Base-by-base conservation (phyloP, 1,139 yeast species). In the Geotrichum bryndzae region DNA sequence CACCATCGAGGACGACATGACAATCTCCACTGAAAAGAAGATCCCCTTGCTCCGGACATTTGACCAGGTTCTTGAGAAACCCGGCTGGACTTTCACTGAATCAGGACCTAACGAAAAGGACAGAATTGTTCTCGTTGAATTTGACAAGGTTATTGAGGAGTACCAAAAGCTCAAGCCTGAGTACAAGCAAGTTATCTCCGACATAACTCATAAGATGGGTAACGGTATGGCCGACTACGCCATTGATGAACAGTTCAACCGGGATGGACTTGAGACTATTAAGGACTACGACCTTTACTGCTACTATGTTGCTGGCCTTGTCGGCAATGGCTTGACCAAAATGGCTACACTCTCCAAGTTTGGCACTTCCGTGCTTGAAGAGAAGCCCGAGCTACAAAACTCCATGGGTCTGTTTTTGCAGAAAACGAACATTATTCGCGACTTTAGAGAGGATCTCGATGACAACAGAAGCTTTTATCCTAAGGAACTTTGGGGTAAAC, bases 401-500 rank as follows among this genome's bases (percentile, higher is more conserved):
- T 86, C 96, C 41, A 94, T 95, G 99, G 99, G 99, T 7, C 82
- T 91, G 63, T 94, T 95, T 73, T 80, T 95, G 74, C 98, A 92
- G 74, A 92, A 92, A 75, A 90, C 97, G 41, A 95, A 95, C 76
- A 94, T 95, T 70, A 94, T 91, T 66, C 85, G 99, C 72, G 99
- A 95, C 75, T 94, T 87, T 75, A 85, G 88, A 65, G 99, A 95
- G 76, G 99, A 95, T 73, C 79, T 90, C 69, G 84, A 81, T 63
- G 99, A 94, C 71, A 96, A 96, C 53, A 84, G 99, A 72, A 86
- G 96, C 0, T 95, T 95, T 77, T 95, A 97, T 96, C 99, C 99
- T 33, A 82, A 84, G 71, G 98, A 94, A 73, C 84, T 91, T 60
- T 95, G 99, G 99, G 77, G 84, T 52, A 85, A 88, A 68, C 89